Base-by-base conservation (phyloP, 139 green algal genomes). In the Chlorella vulgaris region DNA sequence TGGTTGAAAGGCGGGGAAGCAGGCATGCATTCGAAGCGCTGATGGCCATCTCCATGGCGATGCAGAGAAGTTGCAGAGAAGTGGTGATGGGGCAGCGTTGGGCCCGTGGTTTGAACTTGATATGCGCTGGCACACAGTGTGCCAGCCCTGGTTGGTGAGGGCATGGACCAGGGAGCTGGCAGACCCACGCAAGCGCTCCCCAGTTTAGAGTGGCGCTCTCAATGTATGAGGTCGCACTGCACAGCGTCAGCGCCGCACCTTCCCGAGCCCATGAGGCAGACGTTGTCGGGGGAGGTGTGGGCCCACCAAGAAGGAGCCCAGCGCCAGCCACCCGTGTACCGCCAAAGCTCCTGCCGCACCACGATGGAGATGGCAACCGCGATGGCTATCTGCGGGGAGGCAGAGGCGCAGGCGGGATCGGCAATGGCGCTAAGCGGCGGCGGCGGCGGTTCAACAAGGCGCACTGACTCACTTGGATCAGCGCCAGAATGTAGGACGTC, bases 181-280 rank as follows among this genome's bases (percentile, higher is more conserved):
- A 10, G 13, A 55, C 47, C 10, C 13, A 15, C 47, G 13, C 13
- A 55, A 55, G 10, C 13, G 13, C 15, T 10, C 13, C 47, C 47
- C 47, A 55, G 15, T 55, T n/a, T n/a, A n/a, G n/a, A n/a, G n/a
- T n/a, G n/a, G 47, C 47, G 47, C 47, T 55, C 47, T 55, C 13
- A 24, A 24, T 55, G 47, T 15, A 55, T 24, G 29, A n/a, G n/a
- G n/a, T n/a, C n/a, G n/a, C n/a, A n/a, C 61, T 7, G 61, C 61
- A 0, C 29, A 2, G 29, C 61, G 4, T 13, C 26, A 6, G 21
- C 19, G 40, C 13, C 70, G 0, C 70, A 78, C 47, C 70, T 39
- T 31, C 70, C 47, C 13, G 70, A 24, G 19, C 39, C 63, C 70
- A 79, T 79, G 51, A 79, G 51, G 73, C 73, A 79, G 29, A 79